Evolutionary conservation across 805 yeast species (phyloP), one percentile per base, ranked within the genome.

Genomic region (Kluyveromyces starmeri): DNA sequence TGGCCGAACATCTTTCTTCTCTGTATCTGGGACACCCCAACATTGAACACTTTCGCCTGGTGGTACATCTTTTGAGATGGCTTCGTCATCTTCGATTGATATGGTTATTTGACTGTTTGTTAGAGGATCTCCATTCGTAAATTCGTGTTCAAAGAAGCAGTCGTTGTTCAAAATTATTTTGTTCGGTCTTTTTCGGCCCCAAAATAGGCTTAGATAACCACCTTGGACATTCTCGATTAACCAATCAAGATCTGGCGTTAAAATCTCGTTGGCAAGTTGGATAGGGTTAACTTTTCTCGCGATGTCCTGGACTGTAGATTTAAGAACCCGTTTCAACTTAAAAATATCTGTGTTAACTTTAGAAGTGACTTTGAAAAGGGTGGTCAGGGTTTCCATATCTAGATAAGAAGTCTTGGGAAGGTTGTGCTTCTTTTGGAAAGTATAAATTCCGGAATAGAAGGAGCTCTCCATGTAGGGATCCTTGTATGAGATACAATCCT

Each of bases 381-480:
- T 65, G 32, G 65, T 65, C 32, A 68, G 57, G 0, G 89, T 80
- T 33, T 61, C 62, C 18, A 68, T 62, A 53, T 81, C 86, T 21
- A 82, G 60, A 40, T 67, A 68, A 39, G 73, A 54, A 16, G 70
- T 68, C 39, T 65, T 63, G 3, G 69, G 67, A 6, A 80, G 48
- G 41, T 71, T 69, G 43, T 68, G 65, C 39, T 77, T 81, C 50
- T 75, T 83, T 55, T 92, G 96, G 53, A 88, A 89, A 39, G 74
- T 78, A 2, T 75, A 73, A 17, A 92, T 69, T 5, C 85, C 72
- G 2, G 68, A 55, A 58, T 75, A 69, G 46, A 89, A 81, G 32
- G 69, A 70, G 35, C 77, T 80, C 34, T 75, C 76, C 41, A 83
- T 89, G 50, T 82, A 77, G 0, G 95, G 89, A 51, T 92, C 97